Percentiles rank a stretch among this genome's conserved stretches.
phyloP scores from a whole-genome alignment of 2,329 filamentous ascomycete genomes.

The Knoxdaviesia proteae region DNA sequence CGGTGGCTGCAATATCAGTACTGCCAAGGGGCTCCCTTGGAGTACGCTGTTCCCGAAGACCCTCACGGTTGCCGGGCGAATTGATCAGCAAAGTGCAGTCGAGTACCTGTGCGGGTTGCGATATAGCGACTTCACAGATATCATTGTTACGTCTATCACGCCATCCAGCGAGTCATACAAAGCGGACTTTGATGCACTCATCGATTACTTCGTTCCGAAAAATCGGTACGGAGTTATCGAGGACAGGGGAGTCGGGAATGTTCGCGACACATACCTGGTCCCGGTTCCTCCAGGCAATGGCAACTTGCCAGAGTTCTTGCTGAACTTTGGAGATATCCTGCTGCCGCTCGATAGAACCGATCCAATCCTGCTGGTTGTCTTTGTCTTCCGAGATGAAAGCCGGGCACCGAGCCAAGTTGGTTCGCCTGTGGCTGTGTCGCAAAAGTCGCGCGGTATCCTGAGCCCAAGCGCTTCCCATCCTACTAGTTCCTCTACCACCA shows the following conservation, averaged over 20 bases:
- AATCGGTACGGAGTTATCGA: constrained; percentile 74
- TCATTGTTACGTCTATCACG: constrained; percentile 57
- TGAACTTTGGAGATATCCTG: constrained; percentile 68
- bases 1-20: constrained; percentile 55
- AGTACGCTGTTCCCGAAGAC: constrained; percentile 49
- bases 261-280: constrained; percentile 81
- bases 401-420: neutral
- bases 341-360: constrained; percentile 53
- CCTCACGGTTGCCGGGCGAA: constrained; percentile 56
- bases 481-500: too few relatives aligned
- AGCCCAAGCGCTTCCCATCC: too few relatives aligned
- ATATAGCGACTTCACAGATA: constrained; percentile 63
- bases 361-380: constrained; percentile 61
- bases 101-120: constrained; percentile 79
- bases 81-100: constrained; percentile 63
- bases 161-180: constrained; percentile 39
- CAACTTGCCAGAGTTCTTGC: constrained; percentile 65
- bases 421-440: too few relatives aligned
- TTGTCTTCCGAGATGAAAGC: constrained; percentile 53
- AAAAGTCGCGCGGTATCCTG: too few relatives aligned
- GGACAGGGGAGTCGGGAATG: constrained; percentile 51
- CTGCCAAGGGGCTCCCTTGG: constrained; percentile 37
- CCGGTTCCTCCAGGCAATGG: constrained; percentile 55
- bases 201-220: constrained; percentile 68
- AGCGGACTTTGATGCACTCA: constrained; percentile 51